Base-by-base conservation (phyloP, 148 eudicot species). In the Arctostaphylos glauca region DNA sequence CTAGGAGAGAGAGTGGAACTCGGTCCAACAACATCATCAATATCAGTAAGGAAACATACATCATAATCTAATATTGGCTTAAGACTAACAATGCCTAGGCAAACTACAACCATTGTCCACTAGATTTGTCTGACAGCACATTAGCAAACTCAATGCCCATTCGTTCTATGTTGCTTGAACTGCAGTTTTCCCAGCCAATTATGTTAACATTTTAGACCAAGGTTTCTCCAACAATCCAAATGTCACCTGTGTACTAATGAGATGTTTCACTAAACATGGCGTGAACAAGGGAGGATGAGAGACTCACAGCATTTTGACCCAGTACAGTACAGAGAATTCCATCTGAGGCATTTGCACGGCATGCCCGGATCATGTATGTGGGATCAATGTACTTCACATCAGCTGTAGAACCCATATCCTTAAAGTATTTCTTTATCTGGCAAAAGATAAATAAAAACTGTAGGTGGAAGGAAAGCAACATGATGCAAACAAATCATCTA, bases 301-400 rank as follows among this genome's bases (percentile, higher is more conserved):
- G 54, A 87, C 95, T 89, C 86, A 96, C 99, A 83, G 99, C 99
- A 89, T 96, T 96, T 93, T 97, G 99, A 71, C 99, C 99, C 79
- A 97, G 92, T 38, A 97, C 93, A 75, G 99, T 90, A 85, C 99
- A 97, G 31, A 94, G 94, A 83, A 97, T 97, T 84, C 97, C 99
- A 84, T 97, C 99, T 74, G 99, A 93, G 75, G 99, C 99, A 93
- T 97, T 97, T 82, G 99, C 98, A 85, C 99, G 97, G 88, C 92
- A 79, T 16, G 99, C 99, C 62, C 99, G 97, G 77, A 97, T 89
- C 99, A 97, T 97, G 82, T 97, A 97, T 43, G 99, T 97, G 4
- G 99, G 99, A 86, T 97, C 99, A 64, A 96, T 96, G 81, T 96
- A 96, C 86, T 96, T 96, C 85, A 93, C 94, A 85, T 96, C 99